Conservation (phyloP, 1,284 basidiomycete species). For the Pulveroboletus sp. region DNA sequence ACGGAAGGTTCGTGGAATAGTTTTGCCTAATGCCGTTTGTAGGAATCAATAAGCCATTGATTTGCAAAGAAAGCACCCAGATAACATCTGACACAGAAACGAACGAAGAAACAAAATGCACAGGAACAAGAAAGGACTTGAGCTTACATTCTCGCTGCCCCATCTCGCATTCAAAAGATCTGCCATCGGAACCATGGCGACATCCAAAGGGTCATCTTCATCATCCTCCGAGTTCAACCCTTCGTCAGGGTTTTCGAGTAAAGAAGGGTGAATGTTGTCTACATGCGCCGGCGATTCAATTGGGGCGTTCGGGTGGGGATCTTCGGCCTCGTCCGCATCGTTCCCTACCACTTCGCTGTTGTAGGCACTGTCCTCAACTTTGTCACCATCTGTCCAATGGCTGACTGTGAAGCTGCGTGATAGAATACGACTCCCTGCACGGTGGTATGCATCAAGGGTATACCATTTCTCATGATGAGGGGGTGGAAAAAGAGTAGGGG, state of each 20-base stretch:
- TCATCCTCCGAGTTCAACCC: conserved; percentile 54
- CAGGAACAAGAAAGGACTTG: neutral
- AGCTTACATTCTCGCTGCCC: conserved; percentile 80
- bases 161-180: conserved; percentile 92
- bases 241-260: conserved; percentile 19
- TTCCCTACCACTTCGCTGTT: conserved; percentile 33
- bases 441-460: conserved; percentile 78
- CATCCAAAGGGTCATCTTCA: conserved; percentile 66
- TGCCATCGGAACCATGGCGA: conserved; percentile 96
- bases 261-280: conserved; percentile 38
- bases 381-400: conserved; percentile 48
- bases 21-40: conserved; percentile 58
- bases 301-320: conserved; percentile 27
- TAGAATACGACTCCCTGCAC: conserved; percentile 92
- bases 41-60: neutral
- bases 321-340: conserved; percentile 28
- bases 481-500: conserved; percentile 70
- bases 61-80: neutral
- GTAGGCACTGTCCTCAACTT: conserved; percentile 19
- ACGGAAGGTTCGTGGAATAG: conserved; percentile 77
- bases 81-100: too few relatives aligned
- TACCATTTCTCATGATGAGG: conserved; percentile 55
- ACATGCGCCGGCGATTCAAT: conserved; percentile 53
- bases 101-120: neutral
- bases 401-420: conserved; percentile 88